These are phyloP conservation scores for Paratinospora sagittata DNA, from an alignment of 164 flowering plant species.

Conservation along the genomic window DNA sequence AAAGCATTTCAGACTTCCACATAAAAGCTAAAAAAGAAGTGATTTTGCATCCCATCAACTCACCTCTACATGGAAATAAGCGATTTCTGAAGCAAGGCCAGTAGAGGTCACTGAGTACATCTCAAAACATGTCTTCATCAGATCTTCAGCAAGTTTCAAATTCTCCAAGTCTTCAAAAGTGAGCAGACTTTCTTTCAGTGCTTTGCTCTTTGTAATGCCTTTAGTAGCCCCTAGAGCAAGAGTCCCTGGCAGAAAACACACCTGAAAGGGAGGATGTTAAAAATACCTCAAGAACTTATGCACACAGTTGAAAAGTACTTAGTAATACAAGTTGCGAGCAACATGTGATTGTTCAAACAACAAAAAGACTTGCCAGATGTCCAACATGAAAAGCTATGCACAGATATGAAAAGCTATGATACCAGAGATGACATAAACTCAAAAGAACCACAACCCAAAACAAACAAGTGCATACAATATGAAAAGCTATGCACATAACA, in stretches of 20 bases:
- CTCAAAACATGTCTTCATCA: conserved; percentile 83
- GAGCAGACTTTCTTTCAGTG: conserved; percentile 63
- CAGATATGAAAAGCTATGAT: too few relatives aligned
- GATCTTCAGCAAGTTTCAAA: conserved; percentile 90
- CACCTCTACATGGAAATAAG: conserved; percentile 79
- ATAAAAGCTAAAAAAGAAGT: conserved; percentile 6
- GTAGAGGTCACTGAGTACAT: conserved; percentile 91
- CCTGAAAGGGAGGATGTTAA: conserved; percentile 38
- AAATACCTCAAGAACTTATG: conserved; percentile 1
- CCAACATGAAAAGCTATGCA: too few relatives aligned
- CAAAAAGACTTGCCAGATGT: too few relatives aligned
- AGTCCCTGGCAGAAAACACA: conserved; percentile 92
- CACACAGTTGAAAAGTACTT: background rate
- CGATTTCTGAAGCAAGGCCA: conserved; percentile 97
- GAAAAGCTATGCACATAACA: too few relatives aligned
- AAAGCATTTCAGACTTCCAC: background rate
- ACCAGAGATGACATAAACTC: too few relatives aligned
- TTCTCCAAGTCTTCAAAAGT: conserved; percentile 79
- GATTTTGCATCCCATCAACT: conserved; percentile 13
- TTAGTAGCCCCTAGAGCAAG: conserved; percentile 99
- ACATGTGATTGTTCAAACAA: too few relatives aligned
- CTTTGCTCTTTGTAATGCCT: conserved; percentile 71
- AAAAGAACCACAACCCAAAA: too few relatives aligned
- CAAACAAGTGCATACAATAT: too few relatives aligned
- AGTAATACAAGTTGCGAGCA: too few relatives aligned